Conservation (phyloP, 805 yeast species). For the Candida incommunis region DNA sequence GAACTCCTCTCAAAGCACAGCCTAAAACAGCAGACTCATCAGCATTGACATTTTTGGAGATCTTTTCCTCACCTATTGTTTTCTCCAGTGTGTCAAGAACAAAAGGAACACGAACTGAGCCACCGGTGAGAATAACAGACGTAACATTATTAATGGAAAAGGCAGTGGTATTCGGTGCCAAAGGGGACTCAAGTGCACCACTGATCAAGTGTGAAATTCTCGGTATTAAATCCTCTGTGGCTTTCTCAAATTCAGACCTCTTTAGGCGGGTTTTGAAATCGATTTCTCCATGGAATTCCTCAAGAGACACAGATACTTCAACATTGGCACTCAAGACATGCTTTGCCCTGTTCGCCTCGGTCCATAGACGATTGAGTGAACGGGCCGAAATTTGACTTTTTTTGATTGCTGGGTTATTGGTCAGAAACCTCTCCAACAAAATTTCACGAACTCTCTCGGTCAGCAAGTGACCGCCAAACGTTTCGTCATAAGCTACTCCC, state of each 20-base stretch:
- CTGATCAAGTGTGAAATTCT: slow-evolving; percentile 41
- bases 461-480: slow-evolving; percentile 62
- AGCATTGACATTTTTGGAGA: slow-evolving; percentile 80
- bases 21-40: slow-evolving; percentile 93
- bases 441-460: slow-evolving; percentile 52
- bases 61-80: slow-evolving; percentile 38
- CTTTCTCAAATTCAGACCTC: slow-evolving; percentile 69
- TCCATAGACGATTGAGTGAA: slow-evolving; percentile 54
- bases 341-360: slow-evolving; percentile 82
- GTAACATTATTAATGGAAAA: slow-evolving; percentile 26
- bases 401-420: slow-evolving; percentile 23
- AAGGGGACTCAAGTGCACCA: slow-evolving; percentile 30
- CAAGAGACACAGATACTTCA: slow-evolving; percentile 67
- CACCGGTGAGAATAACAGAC: slow-evolving; percentile 77
- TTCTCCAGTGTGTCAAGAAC: slow-evolving; percentile 35
- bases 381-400: slow-evolving; percentile 31
- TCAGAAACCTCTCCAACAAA: slow-evolving; percentile 44
- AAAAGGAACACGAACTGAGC: slow-evolving; percentile 80
- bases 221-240: slow-evolving; percentile 27
- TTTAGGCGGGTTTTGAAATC: slow-evolving; percentile 59
- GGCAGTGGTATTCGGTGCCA: slow-evolving; percentile 14
- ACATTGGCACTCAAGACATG: slow-evolving; percentile 73
- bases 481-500: slow-evolving; percentile 55
- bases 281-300: slow-evolving; percentile 54
- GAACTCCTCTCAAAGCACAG: slow-evolving; percentile 70